Conservation (phyloP, 2,329 filamentous ascomycete genomes). For the Paecilomyces variotii region DNA sequence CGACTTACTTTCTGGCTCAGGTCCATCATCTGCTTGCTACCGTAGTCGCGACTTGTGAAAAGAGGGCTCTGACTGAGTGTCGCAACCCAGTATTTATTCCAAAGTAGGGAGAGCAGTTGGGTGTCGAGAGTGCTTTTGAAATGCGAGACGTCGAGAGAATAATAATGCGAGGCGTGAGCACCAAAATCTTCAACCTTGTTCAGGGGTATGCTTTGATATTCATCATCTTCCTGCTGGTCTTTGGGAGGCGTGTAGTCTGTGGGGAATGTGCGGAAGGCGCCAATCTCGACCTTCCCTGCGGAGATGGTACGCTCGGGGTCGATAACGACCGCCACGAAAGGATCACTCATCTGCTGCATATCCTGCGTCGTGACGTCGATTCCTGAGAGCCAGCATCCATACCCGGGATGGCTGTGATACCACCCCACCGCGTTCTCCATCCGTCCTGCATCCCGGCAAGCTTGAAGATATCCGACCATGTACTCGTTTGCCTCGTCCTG, state of each 20-base stretch:
- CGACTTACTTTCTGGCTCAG: conserved; percentile 73
- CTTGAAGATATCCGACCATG: conserved; percentile 75
- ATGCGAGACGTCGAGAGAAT: conserved; percentile 81
- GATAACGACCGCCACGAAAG: conserved; percentile 91
- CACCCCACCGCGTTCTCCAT: conserved; percentile 92
- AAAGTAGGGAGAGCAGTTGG: conserved; percentile 76
- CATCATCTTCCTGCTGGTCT: conserved; percentile 38
- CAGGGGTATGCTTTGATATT: conserved; percentile 61
- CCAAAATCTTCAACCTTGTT: conserved; percentile 94
- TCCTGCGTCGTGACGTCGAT: conserved; percentile 89
- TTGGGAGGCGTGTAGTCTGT: conserved; percentile 57
- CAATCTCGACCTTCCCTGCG: conserved; percentile 93
- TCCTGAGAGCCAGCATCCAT: conserved; percentile 94
- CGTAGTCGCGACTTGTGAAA: conserved; percentile 86
- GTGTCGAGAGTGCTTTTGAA: conserved; percentile 90
- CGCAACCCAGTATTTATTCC: conserved; percentile 97
- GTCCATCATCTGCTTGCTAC: conserved; percentile 85
- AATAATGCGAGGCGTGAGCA: conserved; percentile 84
- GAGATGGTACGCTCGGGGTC: conserved; percentile 94
- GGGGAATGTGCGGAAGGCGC: conserved; percentile 88
- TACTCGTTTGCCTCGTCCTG: conserved; percentile 96
- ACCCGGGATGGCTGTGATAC: conserved; percentile 97
- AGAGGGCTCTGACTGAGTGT: conserved; percentile 87
- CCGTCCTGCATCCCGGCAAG: conserved; percentile 66
- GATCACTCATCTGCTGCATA: conserved; percentile 83